phyloP scores from a whole-genome alignment of 306 rosid species.

The Prunus padus region DNA sequence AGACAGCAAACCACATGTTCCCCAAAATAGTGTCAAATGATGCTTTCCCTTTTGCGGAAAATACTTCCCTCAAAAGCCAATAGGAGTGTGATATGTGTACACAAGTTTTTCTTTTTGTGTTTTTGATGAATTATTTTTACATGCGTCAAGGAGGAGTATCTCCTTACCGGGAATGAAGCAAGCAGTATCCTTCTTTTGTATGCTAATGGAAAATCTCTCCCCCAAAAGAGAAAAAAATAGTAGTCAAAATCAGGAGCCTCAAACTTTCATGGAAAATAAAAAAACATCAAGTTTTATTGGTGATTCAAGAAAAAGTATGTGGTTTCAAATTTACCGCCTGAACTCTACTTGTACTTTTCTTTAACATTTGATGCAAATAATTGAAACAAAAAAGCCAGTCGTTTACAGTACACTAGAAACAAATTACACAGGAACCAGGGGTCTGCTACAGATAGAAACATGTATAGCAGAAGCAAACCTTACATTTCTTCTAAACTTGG shows the following conservation, averaged over 20 bases:
- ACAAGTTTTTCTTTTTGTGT: no score
- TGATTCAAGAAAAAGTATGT: no score
- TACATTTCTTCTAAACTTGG: slow-evolving; percentile 1
- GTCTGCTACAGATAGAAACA: slow-evolving; percentile 8
- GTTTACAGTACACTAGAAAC: background rate
- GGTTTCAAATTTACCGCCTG: no score
- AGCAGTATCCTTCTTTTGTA: no score
- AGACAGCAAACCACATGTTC: slow-evolving; percentile 13
- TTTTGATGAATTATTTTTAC: no score
- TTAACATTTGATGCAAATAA: no score
- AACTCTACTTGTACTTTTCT: no score
- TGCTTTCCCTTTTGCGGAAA: background rate
- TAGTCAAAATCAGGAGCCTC: slow-evolving; percentile 5
- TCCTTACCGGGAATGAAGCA: no score
- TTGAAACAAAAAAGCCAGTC: background rate
- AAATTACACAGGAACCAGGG: background rate
- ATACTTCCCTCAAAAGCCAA: no score
- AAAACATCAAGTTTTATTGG: no score
- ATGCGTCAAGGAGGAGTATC: no score
- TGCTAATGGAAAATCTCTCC: background rate
- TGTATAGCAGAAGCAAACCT: background rate
- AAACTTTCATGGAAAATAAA: background rate
- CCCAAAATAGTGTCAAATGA: slow-evolving; percentile 5
- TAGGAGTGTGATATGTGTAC: no score
- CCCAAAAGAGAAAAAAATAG: background rate